Base-by-base conservation (phyloP, 768 basidiomycete genomes). In the Mycena vulgaris region DNA sequence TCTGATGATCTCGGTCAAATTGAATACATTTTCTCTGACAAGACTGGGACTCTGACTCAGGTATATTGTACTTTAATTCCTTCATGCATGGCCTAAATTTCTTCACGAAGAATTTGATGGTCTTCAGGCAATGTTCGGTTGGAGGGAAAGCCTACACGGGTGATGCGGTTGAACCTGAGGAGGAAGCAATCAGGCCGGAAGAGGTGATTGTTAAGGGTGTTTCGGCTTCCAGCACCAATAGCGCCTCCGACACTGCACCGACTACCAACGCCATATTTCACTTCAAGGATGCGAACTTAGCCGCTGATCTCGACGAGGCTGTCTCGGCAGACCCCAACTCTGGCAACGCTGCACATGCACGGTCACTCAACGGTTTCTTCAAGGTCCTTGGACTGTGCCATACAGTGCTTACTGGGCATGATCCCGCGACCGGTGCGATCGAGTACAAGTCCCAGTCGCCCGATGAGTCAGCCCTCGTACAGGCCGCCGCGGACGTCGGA, bases 1-100 rank as follows among this genome's bases (percentile, higher is more conserved):
- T 95, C 97, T 9, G 98, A 99, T 80, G 98, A 99, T 80, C 88
- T 99, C 27, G 97, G 98, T 23, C 97, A 99, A 81, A 95, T 99
- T 75, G 91, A 99, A 81, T 99, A 99, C 82, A 92, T 99, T 70
- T 98, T 99, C 82, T 96, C 95, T 3, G 97, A 99, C 85, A 99
- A 99, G 83, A 99, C 97, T 0, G 97, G 97, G n/a, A 99, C 97
- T 1, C 83, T 99, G 64, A 98, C 97, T 0, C 95, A 96, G 84
- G 92, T 87, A 78, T 42, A 84, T 76, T 11, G 31, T 16, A 19
- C 60, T 25, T 21, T 21, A 17, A 25, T n/a, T 31, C n/a, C 6
- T 28, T n/a, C 23, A n/a, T 25, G 27, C 40, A 25, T 17, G 37
- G 17, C 33, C 63, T 65, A 30, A 37, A 25, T 25, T 27, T 37